Percentiles rank a stretch among this genome's conserved stretches.
These are phyloP conservation scores for Setaria viridis DNA, from an alignment of 202 grass and related monocot species.

Conservation along the genomic window DNA sequence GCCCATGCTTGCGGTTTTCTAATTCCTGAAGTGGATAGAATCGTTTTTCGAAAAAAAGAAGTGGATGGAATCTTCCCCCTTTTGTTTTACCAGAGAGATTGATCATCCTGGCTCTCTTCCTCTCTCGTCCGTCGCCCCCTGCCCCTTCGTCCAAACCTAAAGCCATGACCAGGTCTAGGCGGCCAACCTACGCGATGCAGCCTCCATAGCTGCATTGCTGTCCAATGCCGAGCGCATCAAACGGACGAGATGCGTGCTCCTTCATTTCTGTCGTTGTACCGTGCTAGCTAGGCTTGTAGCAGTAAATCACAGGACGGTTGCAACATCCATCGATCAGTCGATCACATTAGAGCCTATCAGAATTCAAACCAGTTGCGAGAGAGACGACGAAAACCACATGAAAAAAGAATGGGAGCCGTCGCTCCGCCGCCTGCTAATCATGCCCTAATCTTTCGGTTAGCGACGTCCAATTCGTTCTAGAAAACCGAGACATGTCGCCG, in stretches of 20 bases:
- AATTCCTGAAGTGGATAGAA: slow-evolving; percentile 9
- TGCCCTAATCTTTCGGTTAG: not conserved
- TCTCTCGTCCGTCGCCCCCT: not conserved
- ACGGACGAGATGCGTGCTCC: not conserved
- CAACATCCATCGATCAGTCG: not conserved
- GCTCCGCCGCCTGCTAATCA: slow-evolving; percentile 36
- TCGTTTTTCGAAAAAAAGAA: not conserved
- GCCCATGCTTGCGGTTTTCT: slow-evolving; percentile 8
- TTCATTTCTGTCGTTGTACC: not conserved
- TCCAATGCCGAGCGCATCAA: not conserved
- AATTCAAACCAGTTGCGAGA: not conserved
- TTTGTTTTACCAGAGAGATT: not conserved
- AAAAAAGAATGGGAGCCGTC: not conserved
- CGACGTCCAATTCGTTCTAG: not conserved
- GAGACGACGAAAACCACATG: not conserved
- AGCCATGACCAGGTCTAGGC: not conserved
- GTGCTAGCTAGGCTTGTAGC: not conserved
- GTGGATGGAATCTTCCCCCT: slow-evolving; percentile 32
- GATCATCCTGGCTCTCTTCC: not conserved
- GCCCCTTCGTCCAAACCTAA: slow-evolving; percentile 15
- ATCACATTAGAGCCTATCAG: not conserved
- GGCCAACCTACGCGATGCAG: not conserved
- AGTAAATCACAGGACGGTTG: not conserved
- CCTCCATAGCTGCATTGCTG: slow-evolving; percentile 3
- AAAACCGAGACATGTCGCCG: not conserved